phyloP scores from a whole-genome alignment of 768 basidiomycete species.

The Leccinellum rugosiceps region DNA sequence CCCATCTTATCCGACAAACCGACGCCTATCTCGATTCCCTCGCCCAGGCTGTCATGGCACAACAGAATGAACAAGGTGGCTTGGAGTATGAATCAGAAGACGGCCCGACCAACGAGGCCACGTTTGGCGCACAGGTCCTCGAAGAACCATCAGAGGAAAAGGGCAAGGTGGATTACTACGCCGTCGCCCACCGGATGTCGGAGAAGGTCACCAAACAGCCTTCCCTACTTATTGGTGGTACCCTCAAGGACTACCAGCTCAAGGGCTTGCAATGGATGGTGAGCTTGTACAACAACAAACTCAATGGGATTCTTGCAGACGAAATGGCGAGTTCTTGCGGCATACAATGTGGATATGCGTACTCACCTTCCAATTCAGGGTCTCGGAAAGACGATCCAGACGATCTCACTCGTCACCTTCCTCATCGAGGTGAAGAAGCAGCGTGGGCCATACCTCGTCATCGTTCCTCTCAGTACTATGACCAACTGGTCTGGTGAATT shows the following conservation, averaged over 20 bases:
- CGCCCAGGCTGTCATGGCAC: slow-evolving; percentile 88
- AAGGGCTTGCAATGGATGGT: slow-evolving; percentile 99
- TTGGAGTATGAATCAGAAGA: slow-evolving; percentile 59
- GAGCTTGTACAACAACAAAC: slow-evolving; percentile 91
- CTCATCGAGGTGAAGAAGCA: slow-evolving; percentile 89
- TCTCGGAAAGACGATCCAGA: slow-evolving; percentile 94
- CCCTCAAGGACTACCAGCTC: slow-evolving; percentile 90
- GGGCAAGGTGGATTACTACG: slow-evolving; percentile 91
- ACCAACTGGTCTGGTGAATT: slow-evolving; percentile 98
- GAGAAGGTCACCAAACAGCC: slow-evolving; percentile 83
- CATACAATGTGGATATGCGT: slow-evolving; percentile 1
- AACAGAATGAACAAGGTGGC: slow-evolving; percentile 71
- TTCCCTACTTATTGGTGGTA: slow-evolving; percentile 75
- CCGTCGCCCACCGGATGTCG: slow-evolving; percentile 87
- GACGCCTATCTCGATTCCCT: slow-evolving; percentile 94
- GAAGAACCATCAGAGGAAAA: slow-evolving; percentile 60
- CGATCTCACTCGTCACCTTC: slow-evolving; percentile 92
- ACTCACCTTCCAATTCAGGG: slow-evolving; percentile 47
- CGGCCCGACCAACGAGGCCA: slow-evolving; percentile 78
- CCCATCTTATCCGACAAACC: slow-evolving; percentile 91
- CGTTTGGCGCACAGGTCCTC: slow-evolving; percentile 80
- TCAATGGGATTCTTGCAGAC: slow-evolving; percentile 93
- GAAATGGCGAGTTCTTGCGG: slow-evolving; percentile 64
- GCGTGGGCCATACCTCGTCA: slow-evolving; percentile 92
- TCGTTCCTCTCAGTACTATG: slow-evolving; percentile 94